These are phyloP conservation scores for Penium margaritaceum DNA, from an alignment of 139 green algal genomes.

Conservation along the genomic window DNA sequence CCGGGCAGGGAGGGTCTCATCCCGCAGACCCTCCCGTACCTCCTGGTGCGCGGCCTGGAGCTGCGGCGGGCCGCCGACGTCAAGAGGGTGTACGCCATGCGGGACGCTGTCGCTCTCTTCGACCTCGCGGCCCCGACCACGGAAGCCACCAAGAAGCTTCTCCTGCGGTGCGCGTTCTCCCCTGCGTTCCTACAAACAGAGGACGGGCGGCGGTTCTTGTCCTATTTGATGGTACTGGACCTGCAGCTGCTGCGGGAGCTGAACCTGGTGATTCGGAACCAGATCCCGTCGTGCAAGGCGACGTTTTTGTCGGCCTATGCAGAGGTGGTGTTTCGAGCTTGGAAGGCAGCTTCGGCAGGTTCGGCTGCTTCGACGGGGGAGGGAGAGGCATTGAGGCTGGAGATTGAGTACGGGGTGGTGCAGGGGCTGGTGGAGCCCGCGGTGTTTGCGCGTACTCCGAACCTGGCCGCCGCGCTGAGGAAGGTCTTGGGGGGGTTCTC, in stretches of 20 bases:
- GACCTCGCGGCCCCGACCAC: constrained; percentile 63
- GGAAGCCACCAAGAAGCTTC: constrained; percentile 44
- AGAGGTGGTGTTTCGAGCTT: constrained; percentile 68
- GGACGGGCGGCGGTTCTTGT: constrained; percentile 69
- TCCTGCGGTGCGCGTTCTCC: constrained; percentile 60
- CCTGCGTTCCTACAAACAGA: constrained; percentile 59
- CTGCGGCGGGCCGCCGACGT: constrained; percentile 51
- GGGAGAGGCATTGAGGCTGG: no score
- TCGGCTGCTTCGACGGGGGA: no score
- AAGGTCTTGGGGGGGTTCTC: constrained; percentile 60
- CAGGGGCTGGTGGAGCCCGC: constrained; percentile 51
- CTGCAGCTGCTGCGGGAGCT: constrained; percentile 61
- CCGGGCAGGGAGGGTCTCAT: constrained; percentile 56
- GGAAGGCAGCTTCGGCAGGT: constrained; percentile 52
- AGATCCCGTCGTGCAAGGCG: constrained; percentile 59
- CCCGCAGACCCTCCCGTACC: constrained; percentile 62
- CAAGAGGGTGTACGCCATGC: constrained; percentile 61
- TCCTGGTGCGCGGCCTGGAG: constrained; percentile 53
- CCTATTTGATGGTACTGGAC: constrained; percentile 63
- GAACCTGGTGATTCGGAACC: constrained; percentile 65
- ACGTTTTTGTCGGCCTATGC: constrained; percentile 69
- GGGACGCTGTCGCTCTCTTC: constrained; percentile 59
- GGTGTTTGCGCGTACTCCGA: constrained; percentile 54
- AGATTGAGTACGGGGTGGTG: constrained; percentile 59
- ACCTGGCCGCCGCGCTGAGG: constrained; percentile 56